phyloP scores from a whole-genome alignment of 768 basidiomycete species.

The Phaffia tasmanica region DNA sequence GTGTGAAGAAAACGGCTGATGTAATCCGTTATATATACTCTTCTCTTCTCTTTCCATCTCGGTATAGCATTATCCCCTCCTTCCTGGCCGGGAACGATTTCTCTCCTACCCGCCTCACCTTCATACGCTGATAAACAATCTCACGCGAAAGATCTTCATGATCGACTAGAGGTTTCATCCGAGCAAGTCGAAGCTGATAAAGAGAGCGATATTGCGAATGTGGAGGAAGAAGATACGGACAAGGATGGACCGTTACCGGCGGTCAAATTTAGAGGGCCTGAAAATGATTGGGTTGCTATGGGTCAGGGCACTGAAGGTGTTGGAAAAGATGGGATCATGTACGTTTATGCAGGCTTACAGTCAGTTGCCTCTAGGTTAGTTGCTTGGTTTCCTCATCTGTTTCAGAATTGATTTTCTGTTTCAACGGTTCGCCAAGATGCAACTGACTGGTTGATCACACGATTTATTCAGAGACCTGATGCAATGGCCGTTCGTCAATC shows the following conservation, averaged over 20 bases:
- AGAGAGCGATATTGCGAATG: neutral
- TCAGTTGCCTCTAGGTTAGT: slow-evolving; percentile 26
- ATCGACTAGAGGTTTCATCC: neutral
- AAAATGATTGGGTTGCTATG: neutral
- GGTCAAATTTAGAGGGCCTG: too few relatives aligned
- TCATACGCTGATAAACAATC: slow-evolving; percentile 27
- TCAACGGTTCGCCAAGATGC: neutral
- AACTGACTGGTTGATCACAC: slow-evolving; percentile 28
- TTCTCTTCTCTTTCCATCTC: neutral
- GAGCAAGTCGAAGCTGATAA: neutral
- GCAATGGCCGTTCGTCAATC: slow-evolving; percentile 35
- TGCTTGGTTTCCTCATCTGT: neutral
- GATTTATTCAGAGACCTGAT: slow-evolving; percentile 34
- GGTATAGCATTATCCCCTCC: slow-evolving; percentile 4
- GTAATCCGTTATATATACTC: neutral
- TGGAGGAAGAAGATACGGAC: neutral
- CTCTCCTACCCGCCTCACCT: slow-evolving; percentile 30
- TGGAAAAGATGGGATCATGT: slow-evolving; percentile 31
- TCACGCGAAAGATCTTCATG: slow-evolving; percentile 25
- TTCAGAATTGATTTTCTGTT: neutral
- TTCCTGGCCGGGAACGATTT: slow-evolving; percentile 29
- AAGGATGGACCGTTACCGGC: neutral
- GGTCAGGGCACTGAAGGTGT: neutral
- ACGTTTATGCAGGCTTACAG: slow-evolving; percentile 29
- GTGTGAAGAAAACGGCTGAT: too few relatives aligned